phyloP scores from a whole-genome alignment of 768 basidiomycete species.

The Amanita rubescens region DNA sequence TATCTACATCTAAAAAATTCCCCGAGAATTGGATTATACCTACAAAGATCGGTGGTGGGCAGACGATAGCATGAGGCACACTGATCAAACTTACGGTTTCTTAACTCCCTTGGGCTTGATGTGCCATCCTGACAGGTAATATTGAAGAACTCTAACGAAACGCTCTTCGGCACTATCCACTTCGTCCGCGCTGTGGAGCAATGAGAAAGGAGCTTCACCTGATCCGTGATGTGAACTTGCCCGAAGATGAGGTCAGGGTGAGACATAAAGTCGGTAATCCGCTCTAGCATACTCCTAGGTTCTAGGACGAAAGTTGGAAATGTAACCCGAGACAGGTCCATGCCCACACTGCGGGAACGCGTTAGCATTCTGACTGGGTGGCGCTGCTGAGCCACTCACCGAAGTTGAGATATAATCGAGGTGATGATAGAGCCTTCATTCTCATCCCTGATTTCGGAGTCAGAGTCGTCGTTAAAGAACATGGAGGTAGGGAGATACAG shows the following conservation, averaged over 20 bases:
- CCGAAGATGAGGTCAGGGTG: conserved; percentile 97
- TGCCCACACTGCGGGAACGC: conserved; percentile 55
- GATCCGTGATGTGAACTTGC: conserved; percentile 34
- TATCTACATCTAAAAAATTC: conserved; percentile 98
- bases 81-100: conserved; percentile 70
- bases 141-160: conserved; percentile 85
- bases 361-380: background rate
- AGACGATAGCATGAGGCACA: conserved; percentile 5
- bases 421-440: conserved; percentile 88
- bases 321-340: conserved; percentile 94
- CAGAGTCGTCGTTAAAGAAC: conserved; percentile 27
- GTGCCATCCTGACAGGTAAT: conserved; percentile 99
- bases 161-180: conserved; percentile 81
- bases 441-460: conserved; percentile 62
- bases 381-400: conserved; percentile 34
- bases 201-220: background rate
- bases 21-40: conserved; percentile 95
- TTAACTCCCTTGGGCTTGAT: conserved; percentile 99
- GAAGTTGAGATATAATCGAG: conserved; percentile 83
- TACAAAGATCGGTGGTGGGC: conserved; percentile 20
- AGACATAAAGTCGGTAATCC: conserved; percentile 99
- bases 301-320: conserved; percentile 95
- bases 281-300: conserved; percentile 94
- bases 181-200: conserved; percentile 58
- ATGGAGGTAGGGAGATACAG: conserved; percentile 29